Conservation (phyloP, 1,139 yeast genomes). For the Debaryomyces fabryi region DNA sequence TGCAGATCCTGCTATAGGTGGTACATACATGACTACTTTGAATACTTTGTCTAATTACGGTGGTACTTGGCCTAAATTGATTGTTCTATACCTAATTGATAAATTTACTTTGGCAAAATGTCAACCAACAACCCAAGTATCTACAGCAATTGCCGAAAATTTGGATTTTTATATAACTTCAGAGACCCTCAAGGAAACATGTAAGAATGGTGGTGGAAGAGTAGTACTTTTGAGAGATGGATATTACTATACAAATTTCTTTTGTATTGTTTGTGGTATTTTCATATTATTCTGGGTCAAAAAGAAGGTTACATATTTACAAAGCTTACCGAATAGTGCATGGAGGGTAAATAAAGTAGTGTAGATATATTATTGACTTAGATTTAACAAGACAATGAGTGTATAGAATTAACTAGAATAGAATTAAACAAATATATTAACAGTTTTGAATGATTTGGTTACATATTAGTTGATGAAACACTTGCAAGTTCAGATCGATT, state of each 20-base stretch:
- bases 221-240: conserved; percentile 71
- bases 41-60: conserved; percentile 93
- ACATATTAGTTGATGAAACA: not conserved
- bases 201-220: conserved; percentile 57
- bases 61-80: conserved; percentile 94
- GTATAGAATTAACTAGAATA: not conserved
- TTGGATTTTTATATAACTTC: conserved; percentile 18
- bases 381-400: not conserved
- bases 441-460: not conserved
- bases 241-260: conserved; percentile 71
- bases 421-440: not conserved
- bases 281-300: conserved; percentile 72
- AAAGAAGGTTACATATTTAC: conserved; percentile 58
- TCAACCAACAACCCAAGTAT: conserved; percentile 14
- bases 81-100: conserved; percentile 80
- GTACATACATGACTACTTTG: conserved; percentile 95
- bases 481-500: not conserved
- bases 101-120: conserved; percentile 71
- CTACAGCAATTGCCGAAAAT: conserved; percentile 14
- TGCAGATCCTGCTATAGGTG: conserved; percentile 95
- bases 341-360: conserved; percentile 57
- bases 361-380: not conserved
- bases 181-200: conserved; percentile 48
- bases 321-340: conserved; percentile 62
- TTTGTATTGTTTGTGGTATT: conserved; percentile 73